Percentiles rank a stretch among this genome's conserved stretches.
Conservation (phyloP, 176 grass and related monocot genomes). For the Juncus inflexus region DNA sequence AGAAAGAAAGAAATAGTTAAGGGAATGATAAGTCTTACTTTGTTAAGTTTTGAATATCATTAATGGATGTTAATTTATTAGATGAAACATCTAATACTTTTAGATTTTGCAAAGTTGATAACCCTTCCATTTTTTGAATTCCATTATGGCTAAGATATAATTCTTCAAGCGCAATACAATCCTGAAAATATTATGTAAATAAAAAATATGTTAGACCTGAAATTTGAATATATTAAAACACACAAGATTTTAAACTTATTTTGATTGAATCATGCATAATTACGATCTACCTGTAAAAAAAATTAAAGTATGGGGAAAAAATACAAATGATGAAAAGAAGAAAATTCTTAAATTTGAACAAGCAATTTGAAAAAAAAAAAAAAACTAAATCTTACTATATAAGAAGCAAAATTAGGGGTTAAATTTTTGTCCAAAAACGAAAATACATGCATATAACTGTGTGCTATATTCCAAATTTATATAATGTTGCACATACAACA, state of each 20-base stretch:
- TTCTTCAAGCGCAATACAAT: slow-evolving; percentile 73
- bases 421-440: too few species aligned
- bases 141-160: slow-evolving; percentile 95
- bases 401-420: too few species aligned
- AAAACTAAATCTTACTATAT: too few species aligned
- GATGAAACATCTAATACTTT: slow-evolving; percentile 84
- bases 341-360: too few species aligned
- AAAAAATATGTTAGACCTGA: background rate
- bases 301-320: background rate
- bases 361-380: too few species aligned
- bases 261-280: too few species aligned
- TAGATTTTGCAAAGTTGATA: slow-evolving; percentile 80
- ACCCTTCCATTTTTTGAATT: slow-evolving; percentile 90
- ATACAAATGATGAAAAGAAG: background rate
- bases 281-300: background rate
- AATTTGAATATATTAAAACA: too few species aligned
- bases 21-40: slow-evolving; percentile 34
- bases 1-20: slow-evolving; percentile 3
- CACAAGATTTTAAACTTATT: too few species aligned
- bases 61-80: slow-evolving; percentile 67
- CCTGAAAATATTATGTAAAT: slow-evolving; percentile 40
- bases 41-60: slow-evolving; percentile 67
- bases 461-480: too few species aligned
- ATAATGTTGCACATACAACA: too few species aligned
- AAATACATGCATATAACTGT: too few species aligned